phyloP scores from a whole-genome alignment of 768 basidiomycete genomes.

The Lactifluus pinguis region DNA sequence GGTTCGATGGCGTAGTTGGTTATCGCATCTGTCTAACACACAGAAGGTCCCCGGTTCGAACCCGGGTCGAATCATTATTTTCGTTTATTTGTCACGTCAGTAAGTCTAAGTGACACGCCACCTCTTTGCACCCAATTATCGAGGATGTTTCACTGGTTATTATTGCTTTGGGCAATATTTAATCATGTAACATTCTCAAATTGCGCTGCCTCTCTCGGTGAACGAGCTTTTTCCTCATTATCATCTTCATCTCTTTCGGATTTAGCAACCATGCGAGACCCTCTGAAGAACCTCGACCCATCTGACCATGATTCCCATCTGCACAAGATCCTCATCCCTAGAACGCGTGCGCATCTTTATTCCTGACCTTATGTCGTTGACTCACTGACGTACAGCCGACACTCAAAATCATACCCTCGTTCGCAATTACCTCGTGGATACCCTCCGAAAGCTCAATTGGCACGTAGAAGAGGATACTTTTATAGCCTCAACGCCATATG shows the following conservation, averaged over 20 bases:
- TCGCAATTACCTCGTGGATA: slow-evolving; percentile 73
- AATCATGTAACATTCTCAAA: slow-evolving; percentile 18
- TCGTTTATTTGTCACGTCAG: neutral
- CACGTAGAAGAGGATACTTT: slow-evolving; percentile 82
- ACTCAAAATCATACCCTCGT: slow-evolving; percentile 75
- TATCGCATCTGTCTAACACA: slow-evolving; percentile 70
- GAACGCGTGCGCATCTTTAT: slow-evolving; percentile 47
- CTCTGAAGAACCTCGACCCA: slow-evolving; percentile 58
- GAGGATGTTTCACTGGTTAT: slow-evolving; percentile 3
- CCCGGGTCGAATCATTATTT: slow-evolving; percentile 18
- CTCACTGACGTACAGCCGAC: slow-evolving; percentile 37
- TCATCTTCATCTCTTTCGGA: slow-evolving; percentile 41
- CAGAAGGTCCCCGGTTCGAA: slow-evolving; percentile 22
- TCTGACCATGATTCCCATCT: slow-evolving; percentile 61
- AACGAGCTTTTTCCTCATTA: slow-evolving; percentile 34
- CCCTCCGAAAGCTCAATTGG: slow-evolving; percentile 71
- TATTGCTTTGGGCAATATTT: neutral
- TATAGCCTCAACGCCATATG: slow-evolving; percentile 71
- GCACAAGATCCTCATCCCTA: slow-evolving; percentile 78
- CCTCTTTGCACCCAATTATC: too few species aligned
- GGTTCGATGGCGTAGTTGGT: slow-evolving; percentile 61
- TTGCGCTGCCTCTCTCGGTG: slow-evolving; percentile 27
- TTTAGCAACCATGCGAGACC: slow-evolving; percentile 51
- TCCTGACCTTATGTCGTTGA: slow-evolving; percentile 7
- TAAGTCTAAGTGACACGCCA: too few species aligned